Evolutionary conservation across 768 basidiomycete genomes (phyloP), one percentile per base, ranked within the genome.

Genomic region (Coprinopsis strossmayeri): DNA sequence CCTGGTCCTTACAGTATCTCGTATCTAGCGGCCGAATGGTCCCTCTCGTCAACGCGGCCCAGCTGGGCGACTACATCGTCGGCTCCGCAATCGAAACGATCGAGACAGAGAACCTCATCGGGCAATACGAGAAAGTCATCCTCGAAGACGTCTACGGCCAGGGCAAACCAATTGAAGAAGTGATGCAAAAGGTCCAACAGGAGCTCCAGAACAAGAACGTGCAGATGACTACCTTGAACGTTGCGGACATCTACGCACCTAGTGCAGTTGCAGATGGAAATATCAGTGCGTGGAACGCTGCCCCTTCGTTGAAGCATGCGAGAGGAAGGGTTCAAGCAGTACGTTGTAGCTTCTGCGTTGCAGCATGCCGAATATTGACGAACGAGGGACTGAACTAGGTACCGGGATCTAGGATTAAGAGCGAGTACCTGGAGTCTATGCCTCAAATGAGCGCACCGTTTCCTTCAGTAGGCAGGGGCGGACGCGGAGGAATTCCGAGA

Each of bases 51-150:
- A 60, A 61, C 55, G 58, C 61, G 21, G 57, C 59, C 39, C 61
- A 58, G 28, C 54, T 65, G 1, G 61, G 62, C 15, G 59, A 62
- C 43, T 62, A 61, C 41, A 65, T 65, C 44, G 54, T 62, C 24
- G 64, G 60, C 4, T 60, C 57, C 18, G 60, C 60, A 1, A 25
- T 65, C n/a, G 64, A 65, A 50, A 64, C 64, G 0, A 58, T 64
- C 39, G 64, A 65, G 25, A 60, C 61, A 7, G 61, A 62, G 37
- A 55, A 56, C 17, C 52, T 63, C 15, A 61, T 63, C 34, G 49
- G 51, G 11, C 60, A 62, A 39, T 62, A 62, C 26, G 57, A 61
- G 30, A 23, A 57, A 26, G 49, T 60, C 5, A 62, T 65, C 21
- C 52, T 65, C 21, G 53, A 57, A 34, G 61, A 64, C 20, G 60